These are phyloP conservation scores for Trichophyton mentagrophytes DNA, from an alignment of 2,329 filamentous ascomycete species.

Conservation along the genomic window DNA sequence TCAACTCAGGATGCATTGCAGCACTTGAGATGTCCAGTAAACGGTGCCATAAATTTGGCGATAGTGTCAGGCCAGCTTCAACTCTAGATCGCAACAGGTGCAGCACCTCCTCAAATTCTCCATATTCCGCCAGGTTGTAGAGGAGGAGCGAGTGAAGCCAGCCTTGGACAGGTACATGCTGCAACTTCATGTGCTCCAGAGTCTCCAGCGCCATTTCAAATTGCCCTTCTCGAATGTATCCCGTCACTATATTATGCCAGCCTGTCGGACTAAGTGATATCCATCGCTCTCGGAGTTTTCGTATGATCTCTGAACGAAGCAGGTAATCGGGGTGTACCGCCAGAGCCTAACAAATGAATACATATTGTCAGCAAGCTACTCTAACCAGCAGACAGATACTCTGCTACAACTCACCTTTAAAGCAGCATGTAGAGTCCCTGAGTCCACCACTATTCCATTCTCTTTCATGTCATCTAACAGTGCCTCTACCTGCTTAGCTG, in stretches of 20 bases:
- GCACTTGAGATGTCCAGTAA: slow-evolving; percentile 64
- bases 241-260: slow-evolving; percentile 55
- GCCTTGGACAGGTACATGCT: slow-evolving; percentile 42
- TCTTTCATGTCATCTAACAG: slow-evolving; percentile 62
- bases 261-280: slow-evolving; percentile 49
- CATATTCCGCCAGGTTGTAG: slow-evolving; percentile 56
- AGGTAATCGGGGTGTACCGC: slow-evolving; percentile 78
- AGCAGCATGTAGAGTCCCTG: slow-evolving; percentile 56
- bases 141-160: slow-evolving; percentile 75
- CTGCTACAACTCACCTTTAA: slow-evolving; percentile 43
- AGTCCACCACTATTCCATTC: slow-evolving; percentile 50
- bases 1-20: slow-evolving; percentile 49
- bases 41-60: slow-evolving; percentile 52
- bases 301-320: slow-evolving; percentile 56
- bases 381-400: too few species aligned
- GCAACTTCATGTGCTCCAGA: slow-evolving; percentile 52
- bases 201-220: slow-evolving; percentile 65
- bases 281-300: slow-evolving; percentile 55
- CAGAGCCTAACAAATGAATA: slow-evolving; percentile 41
- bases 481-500: slow-evolving; percentile 47
- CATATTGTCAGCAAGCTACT: too few species aligned
- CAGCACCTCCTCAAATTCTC: slow-evolving; percentile 66
- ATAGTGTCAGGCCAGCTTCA: slow-evolving; percentile 36
- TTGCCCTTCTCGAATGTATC: slow-evolving; percentile 66
- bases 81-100: slow-evolving; percentile 50